phyloP scores from a whole-genome alignment of 2,329 filamentous ascomycete species.

The Colletotrichum sidae region DNA sequence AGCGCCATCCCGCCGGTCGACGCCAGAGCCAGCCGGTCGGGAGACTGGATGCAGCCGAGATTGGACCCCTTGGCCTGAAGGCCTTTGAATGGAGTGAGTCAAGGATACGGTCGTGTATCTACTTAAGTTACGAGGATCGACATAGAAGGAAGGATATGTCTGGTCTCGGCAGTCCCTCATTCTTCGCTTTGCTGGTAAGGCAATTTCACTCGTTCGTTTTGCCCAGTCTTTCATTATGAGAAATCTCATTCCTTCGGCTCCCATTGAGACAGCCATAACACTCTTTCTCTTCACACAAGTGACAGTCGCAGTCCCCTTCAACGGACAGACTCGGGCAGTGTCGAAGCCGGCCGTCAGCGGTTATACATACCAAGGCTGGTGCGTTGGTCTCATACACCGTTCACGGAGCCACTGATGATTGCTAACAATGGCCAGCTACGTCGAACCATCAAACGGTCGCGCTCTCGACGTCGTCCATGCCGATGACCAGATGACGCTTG shows the following conservation, averaged over 20 bases:
- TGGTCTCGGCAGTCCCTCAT: not conserved
- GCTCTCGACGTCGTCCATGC: constrained; percentile 45
- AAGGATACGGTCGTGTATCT: too few species aligned
- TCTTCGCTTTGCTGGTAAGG: not conserved
- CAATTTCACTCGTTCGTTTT: not conserved
- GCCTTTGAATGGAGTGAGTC: too few species aligned
- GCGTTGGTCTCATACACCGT: not conserved
- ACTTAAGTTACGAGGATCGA: too few species aligned
- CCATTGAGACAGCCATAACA: not conserved
- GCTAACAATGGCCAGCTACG: constrained; percentile 41
- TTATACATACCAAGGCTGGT: constrained; percentile 23
- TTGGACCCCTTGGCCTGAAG: not conserved
- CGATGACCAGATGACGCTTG: constrained; percentile 49
- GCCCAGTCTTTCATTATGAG: not conserved
- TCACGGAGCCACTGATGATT: not conserved
- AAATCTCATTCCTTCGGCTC: not conserved
- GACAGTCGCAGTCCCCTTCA: constrained; percentile 4
- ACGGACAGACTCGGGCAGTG: constrained; percentile 5
- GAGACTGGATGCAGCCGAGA: not conserved
- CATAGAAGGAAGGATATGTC: not conserved
- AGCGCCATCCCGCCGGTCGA: not conserved
- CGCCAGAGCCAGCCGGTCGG: too few species aligned
- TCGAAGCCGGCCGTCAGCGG: not conserved
- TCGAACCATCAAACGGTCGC: constrained; percentile 45
- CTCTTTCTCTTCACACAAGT: not conserved